Percentiles rank a stretch among this genome's conserved stretches.
These are phyloP conservation scores for Russula griseocarnosa DNA, from an alignment of 768 basidiomycete genomes.

Conservation along the genomic window DNA sequence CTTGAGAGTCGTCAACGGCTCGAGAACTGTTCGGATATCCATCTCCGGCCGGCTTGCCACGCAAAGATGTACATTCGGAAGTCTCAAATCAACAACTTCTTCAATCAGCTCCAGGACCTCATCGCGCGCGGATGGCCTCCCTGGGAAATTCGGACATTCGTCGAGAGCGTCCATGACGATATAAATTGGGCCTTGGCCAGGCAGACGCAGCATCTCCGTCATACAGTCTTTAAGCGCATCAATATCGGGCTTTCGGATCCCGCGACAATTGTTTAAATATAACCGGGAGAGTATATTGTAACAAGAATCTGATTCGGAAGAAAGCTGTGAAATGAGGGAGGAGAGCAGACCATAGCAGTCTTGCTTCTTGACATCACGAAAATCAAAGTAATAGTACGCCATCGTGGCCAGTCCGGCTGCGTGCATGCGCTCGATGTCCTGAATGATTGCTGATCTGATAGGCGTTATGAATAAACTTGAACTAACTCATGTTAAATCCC, in stretches of 20 bases:
- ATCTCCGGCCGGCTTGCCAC: not conserved
- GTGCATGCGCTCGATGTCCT: not conserved
- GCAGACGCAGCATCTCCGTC: not conserved
- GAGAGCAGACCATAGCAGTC: constrained; percentile 4
- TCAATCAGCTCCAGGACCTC: not conserved
- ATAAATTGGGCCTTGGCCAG: not conserved
- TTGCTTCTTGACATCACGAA: constrained; percentile 13
- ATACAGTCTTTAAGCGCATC: not conserved
- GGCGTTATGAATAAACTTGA: not conserved
- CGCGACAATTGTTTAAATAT: not conserved
- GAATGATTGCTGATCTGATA: constrained; percentile 3
- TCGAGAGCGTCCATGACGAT: constrained; percentile 6
- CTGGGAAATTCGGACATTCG: not conserved
- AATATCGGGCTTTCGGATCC: not conserved
- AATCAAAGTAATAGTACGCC: constrained; percentile 18
- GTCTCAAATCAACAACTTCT: not conserved
- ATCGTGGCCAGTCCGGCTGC: not conserved
- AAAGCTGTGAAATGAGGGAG: constrained; percentile 6
- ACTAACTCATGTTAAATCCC: no score
- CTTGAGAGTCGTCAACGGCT: not conserved
- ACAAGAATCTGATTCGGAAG: not conserved
- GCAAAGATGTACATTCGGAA: not conserved
- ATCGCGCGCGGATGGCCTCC: not conserved
- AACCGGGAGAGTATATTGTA: not conserved
- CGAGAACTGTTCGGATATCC: not conserved